These are phyloP conservation scores for Smittium culicis DNA, from an alignment of 371 early-diverging fungal genomes.

Conservation along the genomic window DNA sequence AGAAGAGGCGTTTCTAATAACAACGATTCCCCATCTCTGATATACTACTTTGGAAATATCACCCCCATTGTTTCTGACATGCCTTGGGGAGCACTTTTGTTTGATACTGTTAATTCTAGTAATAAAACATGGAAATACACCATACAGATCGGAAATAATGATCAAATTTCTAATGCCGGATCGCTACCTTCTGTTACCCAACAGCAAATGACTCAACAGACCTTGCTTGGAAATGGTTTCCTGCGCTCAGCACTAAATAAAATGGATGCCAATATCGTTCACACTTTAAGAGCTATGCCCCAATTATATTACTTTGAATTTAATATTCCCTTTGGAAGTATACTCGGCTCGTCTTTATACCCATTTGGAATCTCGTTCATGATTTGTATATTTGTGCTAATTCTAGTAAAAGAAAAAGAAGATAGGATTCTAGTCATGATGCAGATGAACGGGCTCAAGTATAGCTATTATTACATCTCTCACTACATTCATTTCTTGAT, in stretches of 20 bases:
- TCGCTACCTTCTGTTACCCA: conserved; percentile 39
- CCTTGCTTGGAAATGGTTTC: conserved; percentile 38
- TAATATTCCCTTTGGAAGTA: conserved; percentile 35
- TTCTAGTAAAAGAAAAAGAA: conserved; percentile 54
- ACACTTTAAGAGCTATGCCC: conserved; percentile 46
- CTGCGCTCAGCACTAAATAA: conserved; percentile 18
- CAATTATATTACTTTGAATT: conserved; percentile 25
- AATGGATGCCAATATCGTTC: conserved; percentile 37
- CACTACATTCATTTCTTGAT: conserved; percentile 51
- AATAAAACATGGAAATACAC: conserved; percentile 33
- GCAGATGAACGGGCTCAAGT: conserved; percentile 57
- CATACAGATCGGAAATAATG: conserved; percentile 41
- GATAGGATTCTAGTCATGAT: conserved; percentile 54
- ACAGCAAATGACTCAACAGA: conserved; percentile 34
- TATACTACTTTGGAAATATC: conserved; percentile 26
- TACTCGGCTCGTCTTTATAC: conserved; percentile 47
- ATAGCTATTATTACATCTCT: conserved; percentile 40
- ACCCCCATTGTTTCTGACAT: conserved; percentile 23
- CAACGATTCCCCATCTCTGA: neutral
- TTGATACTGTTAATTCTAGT: conserved; percentile 30
- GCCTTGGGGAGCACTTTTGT: conserved; percentile 40
- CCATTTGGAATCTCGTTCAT: conserved; percentile 62
- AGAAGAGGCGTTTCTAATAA: neutral
- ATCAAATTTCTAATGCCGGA: conserved; percentile 32
- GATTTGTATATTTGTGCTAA: conserved; percentile 53